Conservation (phyloP, 2,329 filamentous ascomycete genomes). For the Alternaria triticimaculans region DNA sequence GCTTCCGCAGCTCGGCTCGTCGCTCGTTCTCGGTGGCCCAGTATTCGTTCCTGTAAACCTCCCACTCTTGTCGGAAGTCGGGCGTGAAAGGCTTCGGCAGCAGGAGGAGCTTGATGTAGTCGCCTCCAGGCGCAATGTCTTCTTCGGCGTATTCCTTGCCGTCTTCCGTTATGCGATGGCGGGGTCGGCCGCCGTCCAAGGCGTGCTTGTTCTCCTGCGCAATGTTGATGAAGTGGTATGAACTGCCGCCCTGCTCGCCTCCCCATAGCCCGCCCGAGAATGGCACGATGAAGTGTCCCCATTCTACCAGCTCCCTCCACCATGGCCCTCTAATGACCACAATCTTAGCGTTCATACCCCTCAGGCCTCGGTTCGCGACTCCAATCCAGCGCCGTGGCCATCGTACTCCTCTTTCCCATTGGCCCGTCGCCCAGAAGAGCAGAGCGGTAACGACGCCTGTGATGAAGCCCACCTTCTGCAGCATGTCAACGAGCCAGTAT, state of each 20-base stretch:
- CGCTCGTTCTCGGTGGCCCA: constrained; percentile 98
- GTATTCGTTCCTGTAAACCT: constrained; percentile 90
- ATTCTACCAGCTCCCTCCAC: constrained; percentile 78
- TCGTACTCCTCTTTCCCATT: constrained; percentile 93
- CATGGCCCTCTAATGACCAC: constrained; percentile 84
- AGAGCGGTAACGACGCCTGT: constrained; percentile 86
- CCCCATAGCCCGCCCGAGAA: constrained; percentile 59
- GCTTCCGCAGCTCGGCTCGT: constrained; percentile 72
- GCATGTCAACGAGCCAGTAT: constrained; percentile 93
- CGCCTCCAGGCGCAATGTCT: constrained; percentile 86
- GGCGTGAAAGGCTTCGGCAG: constrained; percentile 94
- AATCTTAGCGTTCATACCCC: constrained; percentile 95
- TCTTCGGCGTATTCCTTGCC: constrained; percentile 76
- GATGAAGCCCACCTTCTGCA: constrained; percentile 89
- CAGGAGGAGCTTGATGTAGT: constrained; percentile 88
- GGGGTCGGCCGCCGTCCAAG: constrained; percentile 30
- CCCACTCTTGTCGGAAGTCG: constrained; percentile 96
- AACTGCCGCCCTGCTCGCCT: constrained; percentile 64
- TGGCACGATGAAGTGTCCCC: constrained; percentile 77
- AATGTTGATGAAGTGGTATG: constrained; percentile 79
- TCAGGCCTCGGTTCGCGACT: constrained; percentile 85
- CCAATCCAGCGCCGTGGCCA: constrained; percentile 93
- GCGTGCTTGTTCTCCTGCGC: constrained; percentile 41
- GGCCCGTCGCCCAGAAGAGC: constrained; percentile 91
- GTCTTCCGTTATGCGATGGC: constrained; percentile 59